Base-by-base conservation (phyloP, 352 stramenopile species). In the Phytophthora podocarpi region DNA sequence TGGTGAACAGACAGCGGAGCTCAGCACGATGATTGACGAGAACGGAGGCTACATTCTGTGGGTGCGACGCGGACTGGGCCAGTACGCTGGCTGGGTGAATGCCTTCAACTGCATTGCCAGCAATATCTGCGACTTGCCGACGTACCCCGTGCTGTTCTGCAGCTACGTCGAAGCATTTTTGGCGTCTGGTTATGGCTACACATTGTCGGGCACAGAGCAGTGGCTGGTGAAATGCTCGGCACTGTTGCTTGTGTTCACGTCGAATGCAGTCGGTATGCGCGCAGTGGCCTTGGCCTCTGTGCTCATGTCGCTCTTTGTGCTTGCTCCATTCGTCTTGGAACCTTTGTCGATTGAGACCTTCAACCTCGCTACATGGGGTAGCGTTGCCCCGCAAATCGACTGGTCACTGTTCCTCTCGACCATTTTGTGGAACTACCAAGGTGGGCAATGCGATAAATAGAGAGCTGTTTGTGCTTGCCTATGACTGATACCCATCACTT, bases 351-450 rank as follows among this genome's bases (percentile, higher is more conserved):
- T 95, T 13, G 69, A 91, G 30, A 72, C 81, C 21, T 91, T 91
- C 56, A 90, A 93, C 45, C 59, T 89, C 15, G 67, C 81, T 3
- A 91, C 80, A 16, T 93, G 84, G 86, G 80, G 80, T 12, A 80
- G 72, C 28, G 76, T 89, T 6, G 77, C 84, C 13, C 81, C 82
- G 11, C 24, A 79, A 10, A 91, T 93, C 54, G 73, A 93, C 64
- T 93, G 86, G 86, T 91, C 82, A 20, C 46, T 92, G n/a, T 95
- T 95, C 59, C 74, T 93, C 24, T 92, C 82, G 3, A 93, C 85
- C 1, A 92, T 93, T 54, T 59, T 95, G 10, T 95, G 86, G 86
- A 93, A 92, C 58, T 92, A 92, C 45, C 86, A 95, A 81, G 86
- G 86, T 76, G 40, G 1, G 18, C 8, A n/a, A 21, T 37, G 36